Evolutionary conservation across 192 early-diverging fungal genomes (phyloP).

Genomic region (Pilaira anomala): DNA sequence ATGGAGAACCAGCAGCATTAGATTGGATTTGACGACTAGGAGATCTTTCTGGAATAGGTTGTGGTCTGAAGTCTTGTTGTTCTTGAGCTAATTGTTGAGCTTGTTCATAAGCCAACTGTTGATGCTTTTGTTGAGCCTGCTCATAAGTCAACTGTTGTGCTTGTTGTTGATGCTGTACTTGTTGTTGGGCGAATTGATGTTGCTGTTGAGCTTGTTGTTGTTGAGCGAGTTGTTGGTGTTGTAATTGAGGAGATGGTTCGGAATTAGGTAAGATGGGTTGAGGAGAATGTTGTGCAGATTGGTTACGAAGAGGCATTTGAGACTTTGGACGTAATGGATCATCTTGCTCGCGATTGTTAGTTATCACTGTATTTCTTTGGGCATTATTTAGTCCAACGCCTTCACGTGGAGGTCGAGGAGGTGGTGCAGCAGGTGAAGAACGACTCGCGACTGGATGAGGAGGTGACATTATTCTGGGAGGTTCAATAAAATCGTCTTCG

Average conservation of each 20-base stretch:
- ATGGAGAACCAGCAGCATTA: not conserved
- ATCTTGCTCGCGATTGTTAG: not conserved
- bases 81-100: not conserved
- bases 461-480: not conserved
- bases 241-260: not conserved
- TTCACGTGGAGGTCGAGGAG: constrained; percentile 36
- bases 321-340: constrained; percentile 1
- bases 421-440: constrained; percentile 27
- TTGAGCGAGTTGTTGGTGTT: constrained; percentile 1
- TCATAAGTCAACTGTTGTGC: constrained; percentile 11
- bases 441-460: not conserved
- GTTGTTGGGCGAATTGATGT: constrained; percentile 14
- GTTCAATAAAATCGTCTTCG: not conserved
- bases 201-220: constrained; percentile 8
- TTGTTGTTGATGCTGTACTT: constrained; percentile 17
- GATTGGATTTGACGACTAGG: constrained; percentile 4
- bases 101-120: not conserved
- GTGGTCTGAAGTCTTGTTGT: not conserved
- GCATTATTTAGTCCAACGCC: constrained; percentile 21
- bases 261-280: not conserved
- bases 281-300: not conserved
- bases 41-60: not conserved
- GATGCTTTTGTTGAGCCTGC: constrained; percentile 15
- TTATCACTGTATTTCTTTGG: constrained; percentile 16
- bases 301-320: not conserved